Base-by-base conservation (phyloP, 2,329 filamentous ascomycete species). In the Daldinia sp. region DNA sequence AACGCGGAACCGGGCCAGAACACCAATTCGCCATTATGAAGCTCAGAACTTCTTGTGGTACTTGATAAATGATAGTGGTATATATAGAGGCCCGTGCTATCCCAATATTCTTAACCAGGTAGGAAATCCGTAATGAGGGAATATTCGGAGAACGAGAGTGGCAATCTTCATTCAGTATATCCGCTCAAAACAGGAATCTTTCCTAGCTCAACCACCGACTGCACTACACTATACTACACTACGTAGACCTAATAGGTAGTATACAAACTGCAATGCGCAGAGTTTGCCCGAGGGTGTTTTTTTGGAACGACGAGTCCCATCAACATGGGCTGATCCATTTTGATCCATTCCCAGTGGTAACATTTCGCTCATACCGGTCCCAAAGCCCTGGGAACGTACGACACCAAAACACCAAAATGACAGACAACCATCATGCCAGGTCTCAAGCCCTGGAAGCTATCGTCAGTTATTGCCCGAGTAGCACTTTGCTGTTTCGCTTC, bases 61-160 rank as follows among this genome's bases (percentile, higher is more conserved):
- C 59, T 19, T 66, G 63, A 68, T 25, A 66, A 63, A 58, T 66
- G 59, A 68, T 30, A 63, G 32, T 37, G n/a, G 10, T 60, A 45
- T 64, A 45, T 64, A 62, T 47, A 51, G 37, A 58, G 64, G 64
- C 58, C 64, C 64, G 64, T 67, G 64, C 58, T 62, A 62, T 62
- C 45, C 54, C 15, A 34, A 63, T 54, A 52, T 59, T 52, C 61
- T 67, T 35, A 67, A 62, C 64, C 39, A 62, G 58, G 58, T 39
- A 67, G 39, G 48, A 62, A 51, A 39, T 39, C 59, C 56, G 59
- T 56, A 59, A 63, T 66, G 59, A 63, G 56, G 21, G 59, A 65
- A 60, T 50, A 34, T 61, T 63, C 47, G 39, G 34, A 65, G 34
- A 48, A 30, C 35, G 27, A 47, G 49, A 23, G 63, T 66, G 60